Percentiles rank a stretch among this genome's conserved stretches.
Evolutionary conservation across 1,284 basidiomycete genomes (phyloP).

Genomic region (Trichosporon sp.): DNA sequence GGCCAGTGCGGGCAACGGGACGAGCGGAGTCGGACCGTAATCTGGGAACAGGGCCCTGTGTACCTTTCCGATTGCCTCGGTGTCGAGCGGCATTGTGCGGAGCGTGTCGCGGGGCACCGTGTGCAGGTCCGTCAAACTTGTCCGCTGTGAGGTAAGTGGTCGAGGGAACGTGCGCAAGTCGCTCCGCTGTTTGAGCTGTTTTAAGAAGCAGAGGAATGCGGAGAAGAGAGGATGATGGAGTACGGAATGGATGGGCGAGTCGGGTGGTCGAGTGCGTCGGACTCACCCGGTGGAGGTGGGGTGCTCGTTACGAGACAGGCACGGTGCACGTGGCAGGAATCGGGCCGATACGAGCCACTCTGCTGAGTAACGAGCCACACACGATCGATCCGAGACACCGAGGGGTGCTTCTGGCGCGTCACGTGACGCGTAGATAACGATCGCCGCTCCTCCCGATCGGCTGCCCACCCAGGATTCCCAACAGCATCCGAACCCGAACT

Average conservation of each 20-base stretch:
- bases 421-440: background rate
- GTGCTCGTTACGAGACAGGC: background rate
- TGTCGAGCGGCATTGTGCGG: background rate
- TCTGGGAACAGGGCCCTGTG: constrained; percentile 19
- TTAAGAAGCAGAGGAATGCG: background rate
- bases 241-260: background rate
- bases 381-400: background rate
- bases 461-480: background rate
- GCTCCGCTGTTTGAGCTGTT: background rate
- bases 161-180: background rate
- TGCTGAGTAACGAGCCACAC: background rate
- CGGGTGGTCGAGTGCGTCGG: background rate
- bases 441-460: background rate
- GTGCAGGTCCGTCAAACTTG: background rate
- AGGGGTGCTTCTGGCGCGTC: no score
- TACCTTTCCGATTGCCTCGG: constrained; percentile 4
- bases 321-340: background rate
- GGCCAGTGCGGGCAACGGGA: constrained; percentile 8
- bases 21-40: constrained; percentile 16
- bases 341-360: background rate
- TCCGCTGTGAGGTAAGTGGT: background rate
- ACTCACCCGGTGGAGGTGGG: background rate
- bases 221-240: background rate
- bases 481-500: background rate
- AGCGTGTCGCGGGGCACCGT: background rate